Percentiles rank a stretch among this genome's conserved stretches.
Evolutionary conservation across 805 yeast genomes (phyloP).

Genomic region (Candida patagonica): DNA sequence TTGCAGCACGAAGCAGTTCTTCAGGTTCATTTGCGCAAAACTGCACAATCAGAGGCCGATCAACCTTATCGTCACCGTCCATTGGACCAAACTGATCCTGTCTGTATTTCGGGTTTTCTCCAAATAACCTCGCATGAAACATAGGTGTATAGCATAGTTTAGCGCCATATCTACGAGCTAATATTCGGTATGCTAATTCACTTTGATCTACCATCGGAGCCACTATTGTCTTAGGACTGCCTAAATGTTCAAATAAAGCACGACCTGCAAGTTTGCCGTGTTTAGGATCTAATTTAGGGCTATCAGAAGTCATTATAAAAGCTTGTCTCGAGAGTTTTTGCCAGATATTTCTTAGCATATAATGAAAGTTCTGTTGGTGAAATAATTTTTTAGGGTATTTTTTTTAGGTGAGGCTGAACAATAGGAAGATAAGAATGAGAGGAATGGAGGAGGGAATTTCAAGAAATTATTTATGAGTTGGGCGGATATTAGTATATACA

Average conservation of each 20-base stretch:
- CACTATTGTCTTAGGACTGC: conserved; percentile 71
- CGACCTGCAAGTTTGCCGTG: conserved; percentile 55
- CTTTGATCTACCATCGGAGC: conserved; percentile 99
- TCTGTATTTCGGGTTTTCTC: conserved; percentile 74
- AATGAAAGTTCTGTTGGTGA: not conserved
- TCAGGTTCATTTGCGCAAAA: conserved; percentile 97
- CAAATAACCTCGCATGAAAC: conserved; percentile 89
- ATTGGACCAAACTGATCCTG: conserved; percentile 50
- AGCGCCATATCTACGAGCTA: conserved; percentile 85
- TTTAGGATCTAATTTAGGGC: too few relatives aligned
- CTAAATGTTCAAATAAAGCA: conserved; percentile 57
- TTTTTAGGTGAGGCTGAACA: conserved; percentile 1
- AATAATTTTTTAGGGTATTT: too few relatives aligned
- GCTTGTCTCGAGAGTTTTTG: not conserved
- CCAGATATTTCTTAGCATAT: not conserved
- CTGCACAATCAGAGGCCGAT: conserved; percentile 86
- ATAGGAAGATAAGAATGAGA: not conserved
- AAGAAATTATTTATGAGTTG: too few relatives aligned
- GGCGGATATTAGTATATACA: too few relatives aligned
- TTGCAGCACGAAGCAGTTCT: conserved; percentile 70
- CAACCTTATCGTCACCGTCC: conserved; percentile 64
- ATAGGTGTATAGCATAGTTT: conserved; percentile 92
- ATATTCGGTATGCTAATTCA: conserved; percentile 89
- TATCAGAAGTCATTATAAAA: too few relatives aligned
- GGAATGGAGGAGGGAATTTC: too few relatives aligned